Evolutionary conservation across 495 filamentous ascomycete genomes (phyloP).

Genomic region (Hypoxylon perforatum): DNA sequence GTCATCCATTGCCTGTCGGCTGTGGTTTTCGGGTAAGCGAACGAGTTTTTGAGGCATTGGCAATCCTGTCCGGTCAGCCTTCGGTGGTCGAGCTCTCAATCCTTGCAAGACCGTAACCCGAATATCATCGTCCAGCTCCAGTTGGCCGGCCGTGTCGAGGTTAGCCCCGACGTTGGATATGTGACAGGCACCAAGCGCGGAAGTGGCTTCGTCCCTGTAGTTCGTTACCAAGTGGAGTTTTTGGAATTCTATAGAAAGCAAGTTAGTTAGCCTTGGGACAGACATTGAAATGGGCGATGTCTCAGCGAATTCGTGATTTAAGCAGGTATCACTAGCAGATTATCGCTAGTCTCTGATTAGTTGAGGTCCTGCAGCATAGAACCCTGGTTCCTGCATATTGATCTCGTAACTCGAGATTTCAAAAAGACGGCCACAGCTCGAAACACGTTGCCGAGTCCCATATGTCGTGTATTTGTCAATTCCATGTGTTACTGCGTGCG

Average conservation of each 20-base stretch:
- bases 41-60: background rate
- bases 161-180: background rate
- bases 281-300: background rate
- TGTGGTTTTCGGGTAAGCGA: slow-evolving; percentile 25
- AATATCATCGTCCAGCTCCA: background rate
- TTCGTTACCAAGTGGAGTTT: background rate
- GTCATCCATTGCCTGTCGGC: slow-evolving; percentile 8
- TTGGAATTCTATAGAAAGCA: slow-evolving; percentile 5
- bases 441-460: slow-evolving; percentile 4
- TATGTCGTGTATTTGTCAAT: slow-evolving; percentile 20
- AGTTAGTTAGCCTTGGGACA: background rate
- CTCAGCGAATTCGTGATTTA: slow-evolving; percentile 4
- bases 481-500: slow-evolving; percentile 2
- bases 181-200: slow-evolving; percentile 7
- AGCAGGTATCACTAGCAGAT: background rate
- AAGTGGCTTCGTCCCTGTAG: slow-evolving; percentile 1
- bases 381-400: slow-evolving; percentile 5
- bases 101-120: slow-evolving; percentile 2
- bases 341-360: slow-evolving; percentile 11
- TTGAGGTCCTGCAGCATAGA: slow-evolving; percentile 13
- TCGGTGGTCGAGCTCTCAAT: background rate
- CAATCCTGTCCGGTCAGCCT: slow-evolving; percentile 5
- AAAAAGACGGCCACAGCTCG: slow-evolving; percentile 1
- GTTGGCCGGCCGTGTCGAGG: slow-evolving; percentile 5
- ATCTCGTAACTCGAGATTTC: slow-evolving; percentile 2